A percentile compares a stretch with the other conserved stretches of the same genome.
phyloP scores from a whole-genome alignment of 805 yeast genomes.

The Grigorovia humatica region DNA sequence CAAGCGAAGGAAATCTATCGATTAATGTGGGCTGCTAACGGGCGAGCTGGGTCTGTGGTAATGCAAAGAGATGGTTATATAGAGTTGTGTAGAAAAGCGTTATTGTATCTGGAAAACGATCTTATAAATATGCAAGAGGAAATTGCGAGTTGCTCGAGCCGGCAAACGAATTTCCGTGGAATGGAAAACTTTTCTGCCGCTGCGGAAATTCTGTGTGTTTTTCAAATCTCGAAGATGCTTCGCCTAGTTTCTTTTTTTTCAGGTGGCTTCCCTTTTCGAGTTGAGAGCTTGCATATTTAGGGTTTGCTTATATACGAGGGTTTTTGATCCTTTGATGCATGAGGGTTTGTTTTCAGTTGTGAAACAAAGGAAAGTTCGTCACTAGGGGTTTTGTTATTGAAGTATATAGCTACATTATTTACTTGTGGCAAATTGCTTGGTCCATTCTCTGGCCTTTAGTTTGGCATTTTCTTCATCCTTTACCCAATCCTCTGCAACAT shows the following conservation, averaged over 20 bases:
- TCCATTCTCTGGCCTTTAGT: slow-evolving; percentile 54
- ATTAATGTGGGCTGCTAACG: too few relatives aligned
- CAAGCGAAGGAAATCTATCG: background rate
- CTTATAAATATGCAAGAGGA: background rate
- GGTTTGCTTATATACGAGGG: background rate
- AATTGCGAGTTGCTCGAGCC: background rate
- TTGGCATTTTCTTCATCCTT: slow-evolving; percentile 74
- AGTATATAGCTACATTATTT: background rate
- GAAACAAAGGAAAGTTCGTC: too few relatives aligned
- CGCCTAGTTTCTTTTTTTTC: background rate
- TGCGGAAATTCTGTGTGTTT: background rate
- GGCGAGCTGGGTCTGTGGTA: too few relatives aligned
- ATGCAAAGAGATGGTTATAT: too few relatives aligned
- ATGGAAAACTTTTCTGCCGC: background rate
- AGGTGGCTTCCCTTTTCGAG: background rate
- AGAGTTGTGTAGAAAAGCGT: too few relatives aligned
- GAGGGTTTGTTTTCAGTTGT: too few relatives aligned
- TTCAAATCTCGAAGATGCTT: background rate
- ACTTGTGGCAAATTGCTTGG: slow-evolving; percentile 28
- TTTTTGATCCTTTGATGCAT: too few relatives aligned
- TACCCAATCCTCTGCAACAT: slow-evolving; percentile 96
- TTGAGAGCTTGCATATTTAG: background rate
- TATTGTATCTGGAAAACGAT: background rate
- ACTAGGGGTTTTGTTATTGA: too few relatives aligned
- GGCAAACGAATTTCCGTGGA: background rate